phyloP scores from a whole-genome alignment of 2,329 filamentous ascomycete species.

The Colletotrichum zoysiae region DNA sequence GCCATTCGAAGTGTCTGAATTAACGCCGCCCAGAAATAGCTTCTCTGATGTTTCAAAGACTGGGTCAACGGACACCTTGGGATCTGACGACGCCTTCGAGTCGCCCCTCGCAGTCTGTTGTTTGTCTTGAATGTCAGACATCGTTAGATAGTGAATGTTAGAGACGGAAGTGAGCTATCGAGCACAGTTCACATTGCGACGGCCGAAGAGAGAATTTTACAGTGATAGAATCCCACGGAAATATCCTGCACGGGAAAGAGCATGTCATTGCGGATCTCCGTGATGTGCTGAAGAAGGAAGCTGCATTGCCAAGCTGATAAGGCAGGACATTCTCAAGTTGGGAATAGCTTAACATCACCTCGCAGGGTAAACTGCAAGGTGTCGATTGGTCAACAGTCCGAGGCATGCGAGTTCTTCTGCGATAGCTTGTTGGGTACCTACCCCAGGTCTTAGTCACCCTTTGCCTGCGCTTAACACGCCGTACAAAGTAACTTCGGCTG shows the following conservation, averaged over 20 bases:
- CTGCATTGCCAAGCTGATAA: slow-evolving; percentile 21
- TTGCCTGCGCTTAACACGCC: too few species aligned
- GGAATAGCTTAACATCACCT: slow-evolving; percentile 12
- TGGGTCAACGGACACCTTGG: slow-evolving; percentile 18
- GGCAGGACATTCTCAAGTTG: slow-evolving; percentile 1
- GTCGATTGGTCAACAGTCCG: background rate
- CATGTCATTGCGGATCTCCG: slow-evolving; percentile 37
- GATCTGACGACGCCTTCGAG: background rate
- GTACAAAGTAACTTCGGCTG: too few species aligned
- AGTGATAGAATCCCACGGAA: background rate
- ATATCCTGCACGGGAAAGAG: background rate
- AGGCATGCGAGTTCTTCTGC: background rate
- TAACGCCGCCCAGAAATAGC: slow-evolving; percentile 17
- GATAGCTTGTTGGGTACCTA: background rate
- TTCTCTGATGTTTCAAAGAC: slow-evolving; percentile 30
- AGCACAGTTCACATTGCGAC: background rate
- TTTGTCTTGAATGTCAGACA: slow-evolving; percentile 25
- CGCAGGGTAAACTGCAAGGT: background rate
- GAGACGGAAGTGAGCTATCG: too few species aligned
- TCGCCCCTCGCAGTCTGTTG: slow-evolving; percentile 8
- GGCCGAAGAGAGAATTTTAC: slow-evolving; percentile 5
- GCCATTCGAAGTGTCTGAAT: slow-evolving; percentile 3
- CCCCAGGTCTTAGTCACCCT: too few species aligned
- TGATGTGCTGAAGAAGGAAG: slow-evolving; percentile 27
- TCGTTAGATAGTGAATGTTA: background rate